These are phyloP conservation scores for Casuarina glauca DNA, from an alignment of 306 rosid species.

Conservation along the genomic window DNA sequence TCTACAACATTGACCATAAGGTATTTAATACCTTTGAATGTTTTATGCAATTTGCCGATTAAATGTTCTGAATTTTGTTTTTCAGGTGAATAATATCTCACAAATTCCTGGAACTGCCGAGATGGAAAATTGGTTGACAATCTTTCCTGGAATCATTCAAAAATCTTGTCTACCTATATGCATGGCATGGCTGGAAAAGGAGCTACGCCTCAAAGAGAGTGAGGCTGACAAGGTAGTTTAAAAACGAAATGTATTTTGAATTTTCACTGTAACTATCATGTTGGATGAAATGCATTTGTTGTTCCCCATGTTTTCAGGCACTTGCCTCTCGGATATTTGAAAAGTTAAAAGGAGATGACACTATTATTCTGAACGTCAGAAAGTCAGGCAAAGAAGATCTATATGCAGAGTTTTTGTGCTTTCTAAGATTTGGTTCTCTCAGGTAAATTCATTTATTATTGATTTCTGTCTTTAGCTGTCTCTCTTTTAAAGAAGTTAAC, in stretches of 20 bases:
- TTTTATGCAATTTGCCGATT: background rate
- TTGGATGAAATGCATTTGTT: slow-evolving; percentile 25
- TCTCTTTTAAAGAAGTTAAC: slow-evolving; percentile 7
- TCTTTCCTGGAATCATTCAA: slow-evolving; percentile 59
- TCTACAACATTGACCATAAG: background rate
- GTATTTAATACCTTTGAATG: slow-evolving; percentile 1
- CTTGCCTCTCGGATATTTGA: slow-evolving; percentile 57
- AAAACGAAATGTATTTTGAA: slow-evolving; percentile 21
- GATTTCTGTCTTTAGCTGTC: slow-evolving; percentile 1
- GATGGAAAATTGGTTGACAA: slow-evolving; percentile 44
- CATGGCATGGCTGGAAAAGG: slow-evolving; percentile 75
- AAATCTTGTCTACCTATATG: slow-evolving; percentile 61
- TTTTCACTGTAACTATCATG: slow-evolving; percentile 11
- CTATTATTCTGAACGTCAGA: slow-evolving; percentile 57
- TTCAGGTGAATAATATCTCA: slow-evolving; percentile 68
- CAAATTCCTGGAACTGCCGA: slow-evolving; percentile 35
- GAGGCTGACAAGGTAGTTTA: slow-evolving; percentile 52
- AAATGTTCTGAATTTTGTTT: slow-evolving; percentile 12
- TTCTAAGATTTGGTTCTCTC: slow-evolving; percentile 66
- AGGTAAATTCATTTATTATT: slow-evolving; percentile 52
- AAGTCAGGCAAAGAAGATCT: slow-evolving; percentile 92
- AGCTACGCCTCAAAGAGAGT: slow-evolving; percentile 49
- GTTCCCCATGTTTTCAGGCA: slow-evolving; percentile 43
- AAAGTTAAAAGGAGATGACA: slow-evolving; percentile 61
- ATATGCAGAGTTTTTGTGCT: slow-evolving; percentile 78